Evolutionary conservation across 768 basidiomycete genomes (phyloP).

Genomic region (Lactarius vividus): DNA sequence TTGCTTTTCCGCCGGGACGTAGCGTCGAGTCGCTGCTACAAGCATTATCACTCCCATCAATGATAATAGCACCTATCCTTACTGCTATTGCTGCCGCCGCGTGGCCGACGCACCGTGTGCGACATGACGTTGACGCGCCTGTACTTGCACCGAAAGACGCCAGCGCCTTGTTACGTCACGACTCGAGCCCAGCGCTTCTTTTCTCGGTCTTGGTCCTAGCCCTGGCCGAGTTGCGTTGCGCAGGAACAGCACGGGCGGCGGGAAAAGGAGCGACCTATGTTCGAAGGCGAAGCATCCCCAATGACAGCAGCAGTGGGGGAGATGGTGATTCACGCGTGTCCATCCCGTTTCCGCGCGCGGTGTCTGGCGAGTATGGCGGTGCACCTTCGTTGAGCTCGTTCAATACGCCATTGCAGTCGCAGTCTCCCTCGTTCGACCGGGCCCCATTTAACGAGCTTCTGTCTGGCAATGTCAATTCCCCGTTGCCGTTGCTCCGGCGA

Average conservation of each 20-base stretch:
- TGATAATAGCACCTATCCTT: neutral
- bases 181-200: conserved; percentile 52
- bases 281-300: conserved; percentile 13
- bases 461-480: conserved; percentile 5
- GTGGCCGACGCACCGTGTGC: conserved; percentile 58
- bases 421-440: conserved; percentile 5
- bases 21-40: conserved; percentile 46
- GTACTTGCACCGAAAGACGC: conserved; percentile 38
- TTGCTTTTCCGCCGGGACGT: conserved; percentile 12
- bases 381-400: conserved; percentile 37
- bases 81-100: conserved; percentile 31
- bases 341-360: conserved; percentile 65
- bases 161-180: conserved; percentile 40
- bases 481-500: conserved; percentile 44
- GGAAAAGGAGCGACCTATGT: conserved; percentile 18
- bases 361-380: conserved; percentile 48
- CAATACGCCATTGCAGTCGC: conserved; percentile 7
- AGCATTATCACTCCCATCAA: conserved; percentile 12
- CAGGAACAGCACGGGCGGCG: conserved; percentile 44
- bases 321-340: conserved; percentile 34
- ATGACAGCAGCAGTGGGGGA: conserved; percentile 14
- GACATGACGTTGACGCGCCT: conserved; percentile 58
- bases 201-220: conserved; percentile 32
- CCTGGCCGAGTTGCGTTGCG: conserved; percentile 47
- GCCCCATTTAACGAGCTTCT: conserved; percentile 1